Percentiles rank a stretch among this genome's conserved stretches.
phyloP scores from a whole-genome alignment of 2,329 filamentous ascomycete species.

The Colletotrichum kahawae region DNA sequence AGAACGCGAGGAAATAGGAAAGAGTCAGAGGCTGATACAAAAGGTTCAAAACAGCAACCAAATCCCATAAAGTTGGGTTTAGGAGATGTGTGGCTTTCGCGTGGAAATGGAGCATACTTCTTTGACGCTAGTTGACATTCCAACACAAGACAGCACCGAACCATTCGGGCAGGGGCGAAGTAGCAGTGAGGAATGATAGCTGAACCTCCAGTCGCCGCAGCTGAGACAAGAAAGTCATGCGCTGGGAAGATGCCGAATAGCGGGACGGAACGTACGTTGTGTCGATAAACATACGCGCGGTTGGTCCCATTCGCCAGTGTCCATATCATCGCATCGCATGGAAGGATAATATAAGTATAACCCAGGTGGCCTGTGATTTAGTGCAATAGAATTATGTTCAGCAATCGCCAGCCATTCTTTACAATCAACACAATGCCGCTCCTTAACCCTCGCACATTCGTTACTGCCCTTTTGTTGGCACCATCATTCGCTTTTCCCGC shows the following conservation, averaged over 20 bases:
- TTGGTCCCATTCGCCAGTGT: background rate
- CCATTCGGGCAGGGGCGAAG: background rate
- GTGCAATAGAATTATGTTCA: background rate
- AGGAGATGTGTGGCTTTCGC: background rate
- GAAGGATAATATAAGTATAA: background rate
- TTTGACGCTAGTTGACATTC: background rate
- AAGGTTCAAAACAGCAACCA: background rate
- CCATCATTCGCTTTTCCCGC: constrained; percentile 18
- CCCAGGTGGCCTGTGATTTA: background rate
- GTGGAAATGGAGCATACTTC: background rate
- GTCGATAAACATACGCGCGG: background rate
- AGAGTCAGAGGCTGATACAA: background rate
- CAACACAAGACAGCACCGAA: background rate
- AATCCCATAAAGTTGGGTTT: background rate
- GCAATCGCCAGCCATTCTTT: background rate
- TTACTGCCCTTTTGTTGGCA: constrained; percentile 19
- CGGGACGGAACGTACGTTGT: background rate
- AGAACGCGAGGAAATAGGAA: background rate
- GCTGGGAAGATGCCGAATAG: background rate
- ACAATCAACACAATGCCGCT: background rate
- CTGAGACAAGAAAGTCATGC: background rate
- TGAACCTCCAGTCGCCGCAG: background rate
- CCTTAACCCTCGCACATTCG: constrained; percentile 1
- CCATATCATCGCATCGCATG: background rate
- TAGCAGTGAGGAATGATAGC: background rate